Conservation (phyloP, 768 basidiomycete species). For the Kwoniella bestiolae region DNA sequence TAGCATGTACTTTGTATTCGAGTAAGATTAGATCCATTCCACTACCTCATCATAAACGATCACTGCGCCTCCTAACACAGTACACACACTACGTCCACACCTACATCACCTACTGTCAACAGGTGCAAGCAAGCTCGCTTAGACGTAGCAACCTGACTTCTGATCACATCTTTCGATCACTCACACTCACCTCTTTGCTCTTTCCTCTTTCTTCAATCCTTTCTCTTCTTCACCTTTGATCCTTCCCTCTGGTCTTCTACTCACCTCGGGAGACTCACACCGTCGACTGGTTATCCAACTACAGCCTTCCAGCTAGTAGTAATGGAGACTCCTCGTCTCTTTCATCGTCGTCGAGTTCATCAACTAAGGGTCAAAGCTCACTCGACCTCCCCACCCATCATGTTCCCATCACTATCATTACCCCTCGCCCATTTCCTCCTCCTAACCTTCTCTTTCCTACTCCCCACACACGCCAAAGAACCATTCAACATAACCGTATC, state of each 20-base stretch:
- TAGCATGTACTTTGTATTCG: too few relatives aligned
- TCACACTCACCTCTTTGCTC: neutral
- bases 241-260: neutral
- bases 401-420: neutral
- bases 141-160: too few relatives aligned
- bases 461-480: neutral
- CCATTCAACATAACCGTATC: slow-evolving; percentile 20
- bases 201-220: neutral
- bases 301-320: too few relatives aligned
- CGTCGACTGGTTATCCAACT: too few relatives aligned
- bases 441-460: neutral
- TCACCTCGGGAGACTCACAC: too few relatives aligned
- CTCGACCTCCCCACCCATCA: neutral
- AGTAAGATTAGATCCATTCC: neutral
- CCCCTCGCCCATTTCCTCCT: neutral
- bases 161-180: neutral
- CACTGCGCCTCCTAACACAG: neutral
- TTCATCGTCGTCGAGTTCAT: neutral
- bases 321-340: too few relatives aligned
- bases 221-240: neutral
- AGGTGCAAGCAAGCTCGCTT: too few relatives aligned
- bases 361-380: too few relatives aligned
- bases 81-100: neutral
- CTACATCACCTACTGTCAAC: too few relatives aligned
- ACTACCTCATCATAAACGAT: neutral